phyloP scores from a whole-genome alignment of 2,329 filamentous ascomycete species.

The Clonostachys solani region DNA sequence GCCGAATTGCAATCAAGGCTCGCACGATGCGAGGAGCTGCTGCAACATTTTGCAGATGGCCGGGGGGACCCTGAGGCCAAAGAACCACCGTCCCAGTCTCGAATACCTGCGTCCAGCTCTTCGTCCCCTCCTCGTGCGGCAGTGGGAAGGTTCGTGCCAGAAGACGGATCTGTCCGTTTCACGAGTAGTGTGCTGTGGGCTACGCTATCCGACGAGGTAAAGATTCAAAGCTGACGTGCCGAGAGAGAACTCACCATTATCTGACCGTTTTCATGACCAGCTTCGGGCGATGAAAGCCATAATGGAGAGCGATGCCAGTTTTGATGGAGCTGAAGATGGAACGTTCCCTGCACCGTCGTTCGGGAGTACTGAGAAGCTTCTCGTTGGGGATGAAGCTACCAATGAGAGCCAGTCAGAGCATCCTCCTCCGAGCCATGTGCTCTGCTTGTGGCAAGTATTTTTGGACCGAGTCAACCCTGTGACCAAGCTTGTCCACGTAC shows the following conservation, averaged over 20 bases:
- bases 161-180: no score
- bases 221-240: no score
- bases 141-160: no score
- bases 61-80: no score
- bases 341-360: no score
- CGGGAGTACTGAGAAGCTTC: slow-evolving; percentile 44
- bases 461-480: slow-evolving; percentile 72
- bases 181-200: no score
- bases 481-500: slow-evolving; percentile 68
- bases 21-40: slow-evolving; percentile 52
- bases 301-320: slow-evolving; percentile 42
- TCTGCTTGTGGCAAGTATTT: slow-evolving; percentile 71
- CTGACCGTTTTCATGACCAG: no score
- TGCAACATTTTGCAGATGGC: slow-evolving; percentile 55
- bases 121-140: no score
- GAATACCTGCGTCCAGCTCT: no score
- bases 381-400: slow-evolving; percentile 32
- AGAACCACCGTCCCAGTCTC: no score
- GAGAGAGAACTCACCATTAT: no score
- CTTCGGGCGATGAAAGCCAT: slow-evolving; percentile 56
- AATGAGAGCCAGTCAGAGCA: slow-evolving; percentile 47
- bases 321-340: slow-evolving; percentile 40
- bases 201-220: no score
- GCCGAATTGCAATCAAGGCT: slow-evolving; percentile 58
- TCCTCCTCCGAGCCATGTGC: slow-evolving; percentile 61